Percentiles rank a stretch among this genome's conserved stretches.
phyloP scores from a whole-genome alignment of 2,329 filamentous ascomycete species.

The Eutypella sp. region DNA sequence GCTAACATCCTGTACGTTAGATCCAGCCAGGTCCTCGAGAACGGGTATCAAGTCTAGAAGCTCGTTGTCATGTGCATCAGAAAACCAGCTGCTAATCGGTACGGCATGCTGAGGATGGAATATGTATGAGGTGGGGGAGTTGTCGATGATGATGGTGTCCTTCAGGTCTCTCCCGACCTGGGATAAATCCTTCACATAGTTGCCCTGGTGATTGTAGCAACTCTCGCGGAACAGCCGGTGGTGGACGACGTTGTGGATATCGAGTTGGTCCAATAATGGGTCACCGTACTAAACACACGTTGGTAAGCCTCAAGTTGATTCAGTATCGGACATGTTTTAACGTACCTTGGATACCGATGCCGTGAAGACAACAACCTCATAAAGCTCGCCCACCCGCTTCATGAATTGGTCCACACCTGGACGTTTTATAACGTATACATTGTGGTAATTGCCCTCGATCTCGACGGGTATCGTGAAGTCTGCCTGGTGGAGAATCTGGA shows the following conservation, averaged over 20 bases:
- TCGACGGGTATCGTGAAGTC: conserved; percentile 99
- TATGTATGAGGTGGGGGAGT: conserved; percentile 98
- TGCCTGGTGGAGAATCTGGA: conserved; percentile 91
- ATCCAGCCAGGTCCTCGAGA: conserved; percentile 88
- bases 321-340: conserved; percentile 6
- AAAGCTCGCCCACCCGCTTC: conserved; percentile 95
- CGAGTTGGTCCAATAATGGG: conserved; percentile 89
- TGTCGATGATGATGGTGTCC: conserved; percentile 99
- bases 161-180: conserved; percentile 93
- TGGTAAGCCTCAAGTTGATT: conserved; percentile 14
- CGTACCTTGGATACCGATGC: conserved; percentile 93
- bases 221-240: conserved; percentile 96
- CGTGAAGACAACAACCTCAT: conserved; percentile 98
- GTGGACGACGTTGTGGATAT: conserved; percentile 95
- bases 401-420: conserved; percentile 99
- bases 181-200: conserved; percentile 98
- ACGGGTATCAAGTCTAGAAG: conserved; percentile 95
- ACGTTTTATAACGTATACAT: conserved; percentile 98
- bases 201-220: conserved; percentile 98
- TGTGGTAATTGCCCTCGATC: conserved; percentile 98
- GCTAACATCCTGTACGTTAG: conserved; percentile 91
- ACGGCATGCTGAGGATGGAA: conserved; percentile 99
- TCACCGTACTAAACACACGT: conserved; percentile 71
- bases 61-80: conserved; percentile 98
- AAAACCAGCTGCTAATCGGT: conserved; percentile 99